Conservation (phyloP, 805 yeast species). For the Kodamaea hsintzibuensis region DNA sequence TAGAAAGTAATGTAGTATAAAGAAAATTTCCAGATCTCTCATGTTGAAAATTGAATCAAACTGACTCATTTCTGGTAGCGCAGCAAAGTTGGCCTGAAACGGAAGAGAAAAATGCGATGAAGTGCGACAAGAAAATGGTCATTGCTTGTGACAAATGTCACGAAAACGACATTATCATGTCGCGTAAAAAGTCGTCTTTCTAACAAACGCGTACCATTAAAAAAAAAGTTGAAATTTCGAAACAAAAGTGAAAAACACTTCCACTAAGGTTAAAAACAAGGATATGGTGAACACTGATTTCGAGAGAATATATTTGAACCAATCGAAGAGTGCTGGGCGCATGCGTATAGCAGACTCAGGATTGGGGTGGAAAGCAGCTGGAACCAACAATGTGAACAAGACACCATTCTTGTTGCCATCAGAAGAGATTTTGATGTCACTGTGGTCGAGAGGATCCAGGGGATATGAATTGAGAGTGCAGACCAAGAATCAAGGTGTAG, state of each 20-base stretch:
- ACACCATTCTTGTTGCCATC: conserved; percentile 89
- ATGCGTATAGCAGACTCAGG: conserved; percentile 97
- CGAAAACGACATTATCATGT: background rate
- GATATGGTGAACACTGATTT: conserved; percentile 65
- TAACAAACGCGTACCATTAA: background rate
- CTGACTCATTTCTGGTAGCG: background rate
- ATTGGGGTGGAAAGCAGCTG: conserved; percentile 88
- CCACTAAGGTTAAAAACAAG: background rate
- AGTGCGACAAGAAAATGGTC: too few relatives aligned
- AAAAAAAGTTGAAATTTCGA: background rate
- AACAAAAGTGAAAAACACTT: background rate
- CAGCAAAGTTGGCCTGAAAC: background rate
- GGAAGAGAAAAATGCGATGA: background rate
- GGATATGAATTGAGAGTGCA: conserved; percentile 89
- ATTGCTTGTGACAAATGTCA: too few relatives aligned
- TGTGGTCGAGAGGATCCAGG: conserved; percentile 92
- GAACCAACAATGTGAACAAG: conserved; percentile 42
- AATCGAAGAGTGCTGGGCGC: conserved; percentile 79
- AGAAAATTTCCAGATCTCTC: background rate
- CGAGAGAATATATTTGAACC: conserved; percentile 88
- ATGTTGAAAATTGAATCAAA: background rate
- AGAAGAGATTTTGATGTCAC: conserved; percentile 74
- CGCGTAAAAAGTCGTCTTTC: background rate
- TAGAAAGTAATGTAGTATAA: background rate
- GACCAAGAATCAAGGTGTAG: conserved; percentile 84